These are phyloP conservation scores for Niebla homalea DNA, from an alignment of 495 filamentous ascomycete species.

Conservation along the genomic window DNA sequence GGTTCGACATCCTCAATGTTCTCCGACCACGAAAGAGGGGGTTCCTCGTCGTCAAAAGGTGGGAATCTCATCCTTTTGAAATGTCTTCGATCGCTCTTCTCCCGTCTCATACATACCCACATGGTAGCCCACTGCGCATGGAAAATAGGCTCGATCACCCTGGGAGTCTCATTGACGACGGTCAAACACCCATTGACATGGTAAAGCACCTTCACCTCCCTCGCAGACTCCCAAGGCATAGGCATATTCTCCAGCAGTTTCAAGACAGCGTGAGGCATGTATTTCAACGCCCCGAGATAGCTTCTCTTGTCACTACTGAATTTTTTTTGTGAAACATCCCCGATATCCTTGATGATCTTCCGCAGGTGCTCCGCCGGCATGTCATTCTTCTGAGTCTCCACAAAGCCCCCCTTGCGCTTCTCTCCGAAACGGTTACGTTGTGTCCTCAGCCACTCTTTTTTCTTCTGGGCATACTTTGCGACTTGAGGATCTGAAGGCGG, in stretches of 20 bases:
- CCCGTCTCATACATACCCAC: conserved; percentile 97
- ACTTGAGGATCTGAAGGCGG: conserved; percentile 74
- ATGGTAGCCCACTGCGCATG: conserved; percentile 99
- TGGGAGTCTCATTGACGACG: conserved; percentile 89
- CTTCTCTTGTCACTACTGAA: conserved; percentile 97
- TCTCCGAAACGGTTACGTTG: conserved; percentile 92
- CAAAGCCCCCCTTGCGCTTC: conserved; percentile 90
- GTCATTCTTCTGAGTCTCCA: conserved; percentile 96
- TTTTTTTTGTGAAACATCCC: conserved; percentile 98
- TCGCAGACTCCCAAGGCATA: conserved; percentile 96
- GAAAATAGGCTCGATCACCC: conserved; percentile 97
- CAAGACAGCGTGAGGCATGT: conserved; percentile 99
- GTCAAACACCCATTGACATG: conserved; percentile 97
- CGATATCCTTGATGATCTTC: conserved; percentile 97
- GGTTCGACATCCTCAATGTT: conserved; percentile 99
- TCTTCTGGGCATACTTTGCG: conserved; percentile 95
- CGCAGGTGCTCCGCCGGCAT: conserved; percentile 98
- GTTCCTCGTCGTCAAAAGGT: conserved; percentile 97
- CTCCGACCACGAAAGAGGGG: conserved; percentile 92
- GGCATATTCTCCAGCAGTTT: conserved; percentile 99
- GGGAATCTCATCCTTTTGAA: conserved; percentile 99
- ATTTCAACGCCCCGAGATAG: conserved; percentile 94
- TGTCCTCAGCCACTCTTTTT: conserved; percentile 92
- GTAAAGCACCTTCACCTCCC: conserved; percentile 95
- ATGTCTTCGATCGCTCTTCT: conserved; percentile 90